These are phyloP conservation scores for Entomortierella beljakovae DNA, from an alignment of 192 early-diverging fungal species.

Conservation along the genomic window DNA sequence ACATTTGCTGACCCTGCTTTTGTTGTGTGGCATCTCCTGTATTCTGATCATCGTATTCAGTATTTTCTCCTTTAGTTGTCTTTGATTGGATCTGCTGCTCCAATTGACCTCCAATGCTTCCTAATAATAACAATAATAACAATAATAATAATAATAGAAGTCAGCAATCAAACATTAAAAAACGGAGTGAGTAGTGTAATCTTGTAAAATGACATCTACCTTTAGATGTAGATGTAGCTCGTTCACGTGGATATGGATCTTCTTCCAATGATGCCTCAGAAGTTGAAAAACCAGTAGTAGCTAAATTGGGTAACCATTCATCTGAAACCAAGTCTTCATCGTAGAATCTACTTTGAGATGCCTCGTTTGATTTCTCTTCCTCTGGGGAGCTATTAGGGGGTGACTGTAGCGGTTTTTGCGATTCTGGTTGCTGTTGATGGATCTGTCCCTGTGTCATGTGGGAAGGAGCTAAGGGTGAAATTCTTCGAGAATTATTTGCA, in stretches of 20 bases:
- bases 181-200: neutral
- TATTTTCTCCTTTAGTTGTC: neutral
- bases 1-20: neutral
- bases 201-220: neutral
- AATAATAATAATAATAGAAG: neutral
- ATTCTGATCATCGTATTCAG: constrained; percentile 14
- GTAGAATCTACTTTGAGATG: constrained; percentile 22
- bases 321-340: constrained; percentile 32
- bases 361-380: constrained; percentile 7
- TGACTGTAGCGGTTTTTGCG: constrained; percentile 22
- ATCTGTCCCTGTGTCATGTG: constrained; percentile 2
- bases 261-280: constrained; percentile 21
- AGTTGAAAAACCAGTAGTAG: constrained; percentile 14
- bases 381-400: constrained; percentile 20
- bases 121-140: neutral
- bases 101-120: constrained; percentile 26
- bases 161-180: neutral
- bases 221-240: constrained; percentile 34
- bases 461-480: constrained; percentile 29
- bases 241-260: constrained; percentile 34
- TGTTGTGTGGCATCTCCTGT: neutral
- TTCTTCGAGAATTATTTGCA: constrained; percentile 26
- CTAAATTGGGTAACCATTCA: constrained; percentile 39
- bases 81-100: constrained; percentile 36
- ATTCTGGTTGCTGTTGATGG: neutral